These are phyloP conservation scores for Stagonosporopsis chrysanthemi DNA, from an alignment of 2,329 filamentous ascomycete species.

Conservation along the genomic window DNA sequence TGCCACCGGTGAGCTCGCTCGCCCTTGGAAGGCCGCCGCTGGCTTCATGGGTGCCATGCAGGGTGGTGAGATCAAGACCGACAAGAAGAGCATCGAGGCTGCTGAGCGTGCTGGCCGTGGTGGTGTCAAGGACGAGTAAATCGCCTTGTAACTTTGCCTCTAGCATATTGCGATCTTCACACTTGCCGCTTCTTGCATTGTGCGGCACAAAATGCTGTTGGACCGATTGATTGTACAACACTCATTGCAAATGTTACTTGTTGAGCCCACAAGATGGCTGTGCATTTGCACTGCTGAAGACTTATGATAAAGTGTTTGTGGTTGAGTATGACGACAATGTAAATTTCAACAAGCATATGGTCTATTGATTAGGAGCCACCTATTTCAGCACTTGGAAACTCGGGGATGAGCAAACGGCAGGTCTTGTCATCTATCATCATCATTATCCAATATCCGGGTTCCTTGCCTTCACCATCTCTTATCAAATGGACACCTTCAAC, in stretches of 20 bases:
- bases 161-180: background rate
- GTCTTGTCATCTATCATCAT: too few relatives aligned
- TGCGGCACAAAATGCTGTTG: background rate
- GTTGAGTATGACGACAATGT: too few relatives aligned
- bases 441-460: too few relatives aligned
- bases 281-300: too few relatives aligned
- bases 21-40: slow-evolving; percentile 87
- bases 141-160: background rate
- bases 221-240: slow-evolving; percentile 8
- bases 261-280: too few relatives aligned
- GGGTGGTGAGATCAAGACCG: slow-evolving; percentile 79
- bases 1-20: slow-evolving; percentile 88
- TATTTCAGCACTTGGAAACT: too few relatives aligned
- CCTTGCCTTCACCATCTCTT: too few relatives aligned
- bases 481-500: too few relatives aligned
- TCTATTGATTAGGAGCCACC: too few relatives aligned
- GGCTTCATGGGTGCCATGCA: slow-evolving; percentile 84
- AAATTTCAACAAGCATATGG: too few relatives aligned
- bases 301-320: too few relatives aligned
- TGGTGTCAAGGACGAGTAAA: slow-evolving; percentile 62
- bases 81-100: slow-evolving; percentile 67
- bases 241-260: background rate
- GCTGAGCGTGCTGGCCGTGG: slow-evolving; percentile 60
- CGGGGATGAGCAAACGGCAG: too few relatives aligned
- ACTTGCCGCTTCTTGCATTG: background rate